Conservation (phyloP, 345 rosid species). For the Euphorbia lathyris region DNA sequence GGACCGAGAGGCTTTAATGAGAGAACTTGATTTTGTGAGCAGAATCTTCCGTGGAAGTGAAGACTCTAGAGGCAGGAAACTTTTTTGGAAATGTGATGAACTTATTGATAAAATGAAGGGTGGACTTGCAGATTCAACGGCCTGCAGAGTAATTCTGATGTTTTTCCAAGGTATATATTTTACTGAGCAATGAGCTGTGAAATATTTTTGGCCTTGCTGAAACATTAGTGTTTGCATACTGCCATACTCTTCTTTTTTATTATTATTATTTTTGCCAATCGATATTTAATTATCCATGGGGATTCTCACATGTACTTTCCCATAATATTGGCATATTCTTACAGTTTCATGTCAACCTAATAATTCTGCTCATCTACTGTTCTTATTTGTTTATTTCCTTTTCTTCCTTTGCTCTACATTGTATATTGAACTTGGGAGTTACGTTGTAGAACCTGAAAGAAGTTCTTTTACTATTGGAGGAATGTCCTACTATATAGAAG, state of each 20-base stretch:
- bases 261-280: too few relatives aligned
- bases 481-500: not conserved
- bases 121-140: slow-evolving; percentile 63
- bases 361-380: not conserved
- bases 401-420: not conserved
- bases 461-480: not conserved
- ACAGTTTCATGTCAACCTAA: not conserved
- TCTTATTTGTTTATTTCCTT: not conserved
- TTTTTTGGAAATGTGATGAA: slow-evolving; percentile 88
- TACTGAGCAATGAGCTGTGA: not conserved
- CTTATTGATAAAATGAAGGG: slow-evolving; percentile 78
- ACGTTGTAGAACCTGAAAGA: not conserved
- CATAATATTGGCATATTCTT: not conserved
- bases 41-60: slow-evolving; percentile 86
- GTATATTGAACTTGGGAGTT: not conserved
- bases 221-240: not conserved
- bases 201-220: not conserved
- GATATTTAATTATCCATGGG: not conserved
- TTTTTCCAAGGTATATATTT: slow-evolving; percentile 76
- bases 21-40: slow-evolving; percentile 87
- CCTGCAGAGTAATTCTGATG: slow-evolving; percentile 68
- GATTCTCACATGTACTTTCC: not conserved
- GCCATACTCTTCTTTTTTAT: not conserved
- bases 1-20: slow-evolving; percentile 77
- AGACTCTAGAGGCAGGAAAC: slow-evolving; percentile 78